Percentiles rank a stretch among this genome's conserved stretches.
Evolutionary conservation across 2,329 filamentous ascomycete genomes (phyloP).

Genomic region (Rugonectria rugulosa): DNA sequence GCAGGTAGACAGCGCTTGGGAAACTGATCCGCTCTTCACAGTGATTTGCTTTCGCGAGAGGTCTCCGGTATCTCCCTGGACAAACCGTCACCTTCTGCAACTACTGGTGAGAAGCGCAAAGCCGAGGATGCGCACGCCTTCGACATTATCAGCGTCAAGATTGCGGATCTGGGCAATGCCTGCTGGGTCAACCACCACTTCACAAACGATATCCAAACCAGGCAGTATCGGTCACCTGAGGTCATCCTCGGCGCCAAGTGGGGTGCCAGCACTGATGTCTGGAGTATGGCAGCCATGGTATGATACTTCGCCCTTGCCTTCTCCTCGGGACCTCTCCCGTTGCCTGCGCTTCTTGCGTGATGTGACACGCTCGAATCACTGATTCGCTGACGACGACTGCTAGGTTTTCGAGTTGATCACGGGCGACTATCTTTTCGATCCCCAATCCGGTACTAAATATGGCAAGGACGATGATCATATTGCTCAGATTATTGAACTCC

Average conservation of each 20-base stretch:
- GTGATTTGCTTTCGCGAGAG: slow-evolving; percentile 89
- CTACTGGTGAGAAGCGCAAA: slow-evolving; percentile 67
- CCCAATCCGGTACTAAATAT: slow-evolving; percentile 97
- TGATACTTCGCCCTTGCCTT: slow-evolving; percentile 39
- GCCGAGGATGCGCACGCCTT: slow-evolving; percentile 63
- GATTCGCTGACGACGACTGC: slow-evolving; percentile 17
- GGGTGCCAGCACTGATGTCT: slow-evolving; percentile 99
- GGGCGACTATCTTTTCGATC: slow-evolving; percentile 97
- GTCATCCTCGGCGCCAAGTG: slow-evolving; percentile 97
- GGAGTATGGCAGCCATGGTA: slow-evolving; percentile 99
- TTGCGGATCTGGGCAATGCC: slow-evolving; percentile 96
- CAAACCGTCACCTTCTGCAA: slow-evolving; percentile 65
- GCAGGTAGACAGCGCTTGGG: slow-evolving; percentile 18
- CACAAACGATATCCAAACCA: slow-evolving; percentile 98
- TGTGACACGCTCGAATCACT: neutral
- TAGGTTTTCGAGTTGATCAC: slow-evolving; percentile 98
- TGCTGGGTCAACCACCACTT: slow-evolving; percentile 99
- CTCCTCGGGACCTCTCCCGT: neutral
- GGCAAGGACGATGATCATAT: slow-evolving; percentile 99
- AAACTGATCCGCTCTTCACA: slow-evolving; percentile 44
- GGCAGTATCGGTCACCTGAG: slow-evolving; percentile 96
- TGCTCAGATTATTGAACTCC: slow-evolving; percentile 96
- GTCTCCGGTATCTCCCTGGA: slow-evolving; percentile 95
- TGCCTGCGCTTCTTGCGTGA: neutral
- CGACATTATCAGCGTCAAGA: slow-evolving; percentile 96